Evolutionary conservation across 2,329 filamentous ascomycete species (phyloP).

Genomic region (Byssothecium circinans): DNA sequence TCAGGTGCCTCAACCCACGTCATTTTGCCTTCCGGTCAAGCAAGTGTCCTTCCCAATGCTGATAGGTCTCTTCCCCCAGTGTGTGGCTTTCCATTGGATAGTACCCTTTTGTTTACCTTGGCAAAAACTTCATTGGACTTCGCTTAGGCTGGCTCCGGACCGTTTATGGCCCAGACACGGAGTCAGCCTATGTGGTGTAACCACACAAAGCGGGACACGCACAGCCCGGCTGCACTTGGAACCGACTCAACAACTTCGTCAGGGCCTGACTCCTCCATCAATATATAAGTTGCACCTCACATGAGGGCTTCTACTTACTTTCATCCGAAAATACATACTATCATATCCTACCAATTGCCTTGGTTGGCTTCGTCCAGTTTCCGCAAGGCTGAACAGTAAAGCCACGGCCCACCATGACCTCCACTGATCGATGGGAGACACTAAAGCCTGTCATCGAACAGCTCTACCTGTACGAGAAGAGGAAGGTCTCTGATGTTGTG

Average conservation of each 20-base stretch:
- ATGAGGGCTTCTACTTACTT: too few species aligned
- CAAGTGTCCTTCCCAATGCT: not conserved
- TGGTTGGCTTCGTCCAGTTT: too few species aligned
- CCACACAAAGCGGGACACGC: too few species aligned
- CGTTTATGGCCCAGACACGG: not conserved
- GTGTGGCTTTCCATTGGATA: conserved; percentile 8
- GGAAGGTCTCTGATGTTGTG: conserved; percentile 14
- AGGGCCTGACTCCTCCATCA: too few species aligned
- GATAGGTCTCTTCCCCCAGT: too few species aligned
- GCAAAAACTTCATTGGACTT: conserved; percentile 3
- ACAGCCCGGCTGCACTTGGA: too few species aligned
- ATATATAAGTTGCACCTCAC: too few species aligned
- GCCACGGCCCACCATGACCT: not conserved
- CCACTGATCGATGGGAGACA: conserved; percentile 14
- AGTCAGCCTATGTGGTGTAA: not conserved
- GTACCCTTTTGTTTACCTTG: conserved; percentile 17
- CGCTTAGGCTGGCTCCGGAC: conserved; percentile 9
- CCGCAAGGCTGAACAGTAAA: not conserved
- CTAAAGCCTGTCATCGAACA: conserved; percentile 15
- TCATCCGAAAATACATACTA: too few species aligned
- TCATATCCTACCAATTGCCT: too few species aligned
- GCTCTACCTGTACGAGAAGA: conserved; percentile 14
- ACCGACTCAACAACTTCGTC: too few species aligned
- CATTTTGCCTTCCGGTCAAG: not conserved
- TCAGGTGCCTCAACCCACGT: not conserved